These are phyloP conservation scores for Primulina huaijiensis DNA, from an alignment of 257 asterid genomes.

Conservation along the genomic window DNA sequence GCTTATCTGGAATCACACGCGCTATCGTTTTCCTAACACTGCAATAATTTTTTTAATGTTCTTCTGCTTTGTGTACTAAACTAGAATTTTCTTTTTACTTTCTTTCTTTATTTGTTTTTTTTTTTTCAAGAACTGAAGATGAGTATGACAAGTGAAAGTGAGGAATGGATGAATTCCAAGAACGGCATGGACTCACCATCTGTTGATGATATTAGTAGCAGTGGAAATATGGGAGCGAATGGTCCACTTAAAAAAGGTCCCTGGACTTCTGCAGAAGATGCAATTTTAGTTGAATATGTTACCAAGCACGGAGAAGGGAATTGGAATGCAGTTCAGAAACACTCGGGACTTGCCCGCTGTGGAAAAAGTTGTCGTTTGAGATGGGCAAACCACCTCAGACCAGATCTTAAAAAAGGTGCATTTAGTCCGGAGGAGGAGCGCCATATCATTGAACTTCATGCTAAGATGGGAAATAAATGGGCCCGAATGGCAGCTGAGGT, in stretches of 20 bases:
- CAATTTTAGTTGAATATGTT: slow-evolving; percentile 56
- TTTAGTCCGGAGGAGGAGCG: slow-evolving; percentile 70
- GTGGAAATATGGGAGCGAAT: slow-evolving; percentile 43
- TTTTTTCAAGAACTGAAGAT: slow-evolving; percentile 27
- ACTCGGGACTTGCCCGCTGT: slow-evolving; percentile 79
- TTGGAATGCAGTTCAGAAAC: slow-evolving; percentile 81
- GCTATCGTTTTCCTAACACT: background rate
- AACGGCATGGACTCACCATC: slow-evolving; percentile 39
- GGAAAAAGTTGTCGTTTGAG: slow-evolving; percentile 90
- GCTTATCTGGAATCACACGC: background rate
- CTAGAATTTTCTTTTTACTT: background rate
- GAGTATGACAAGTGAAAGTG: slow-evolving; percentile 51
- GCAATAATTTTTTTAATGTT: background rate
- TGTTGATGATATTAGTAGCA: slow-evolving; percentile 45
- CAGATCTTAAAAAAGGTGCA: slow-evolving; percentile 68
- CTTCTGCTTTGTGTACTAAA: background rate
- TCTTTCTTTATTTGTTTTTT: background rate
- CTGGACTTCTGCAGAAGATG: slow-evolving; percentile 84
- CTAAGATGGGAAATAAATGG: slow-evolving; percentile 85
- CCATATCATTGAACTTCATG: slow-evolving; percentile 63
- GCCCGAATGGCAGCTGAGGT: slow-evolving; percentile 92
- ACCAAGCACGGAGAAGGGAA: slow-evolving; percentile 72
- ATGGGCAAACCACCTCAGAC: slow-evolving; percentile 85
- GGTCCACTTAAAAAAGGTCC: slow-evolving; percentile 72
- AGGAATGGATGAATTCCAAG: slow-evolving; percentile 40